Evolutionary conservation across 345 rosid species (phyloP).

Genomic region (Gossypium mustelinum): DNA sequence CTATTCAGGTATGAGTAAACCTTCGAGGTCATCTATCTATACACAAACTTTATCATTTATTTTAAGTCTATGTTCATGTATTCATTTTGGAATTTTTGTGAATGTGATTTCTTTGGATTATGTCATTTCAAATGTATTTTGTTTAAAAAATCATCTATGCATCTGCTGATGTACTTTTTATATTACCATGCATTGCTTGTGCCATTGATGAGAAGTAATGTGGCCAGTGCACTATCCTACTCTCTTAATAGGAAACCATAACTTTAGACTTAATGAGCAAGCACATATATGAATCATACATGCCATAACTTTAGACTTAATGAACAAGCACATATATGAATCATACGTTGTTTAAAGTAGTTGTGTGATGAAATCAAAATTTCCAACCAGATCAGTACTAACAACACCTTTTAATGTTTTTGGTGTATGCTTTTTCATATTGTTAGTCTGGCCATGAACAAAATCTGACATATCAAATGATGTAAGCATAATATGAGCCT

Average conservation of each 20-base stretch:
- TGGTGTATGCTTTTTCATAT: not conserved
- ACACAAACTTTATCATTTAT: not conserved
- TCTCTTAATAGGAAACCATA: not conserved
- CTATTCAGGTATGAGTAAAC: conserved; percentile 17
- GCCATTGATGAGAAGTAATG: not conserved
- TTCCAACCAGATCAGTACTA: not conserved
- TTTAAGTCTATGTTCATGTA: not conserved
- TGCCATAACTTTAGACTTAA: not conserved
- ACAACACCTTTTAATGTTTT: not conserved
- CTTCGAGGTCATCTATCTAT: not conserved
- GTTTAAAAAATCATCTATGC: not conserved
- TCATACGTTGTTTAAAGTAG: conserved; percentile 6
- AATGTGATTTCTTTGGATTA: not conserved
- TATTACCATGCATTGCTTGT: not conserved
- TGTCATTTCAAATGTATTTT: not conserved
- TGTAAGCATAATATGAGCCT: not conserved
- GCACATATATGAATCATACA: not conserved
- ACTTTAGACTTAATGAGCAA: not conserved
- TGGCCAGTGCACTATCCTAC: not conserved
- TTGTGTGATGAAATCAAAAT: not conserved
- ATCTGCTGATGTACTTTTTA: not conserved
- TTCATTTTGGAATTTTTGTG: not conserved
- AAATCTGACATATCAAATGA: not conserved
- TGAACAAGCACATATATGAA: not conserved
- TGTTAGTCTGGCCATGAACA: not conserved